phyloP scores from a whole-genome alignment of 2,329 filamentous ascomycete genomes.

The Pestalotiopsis sp. region DNA sequence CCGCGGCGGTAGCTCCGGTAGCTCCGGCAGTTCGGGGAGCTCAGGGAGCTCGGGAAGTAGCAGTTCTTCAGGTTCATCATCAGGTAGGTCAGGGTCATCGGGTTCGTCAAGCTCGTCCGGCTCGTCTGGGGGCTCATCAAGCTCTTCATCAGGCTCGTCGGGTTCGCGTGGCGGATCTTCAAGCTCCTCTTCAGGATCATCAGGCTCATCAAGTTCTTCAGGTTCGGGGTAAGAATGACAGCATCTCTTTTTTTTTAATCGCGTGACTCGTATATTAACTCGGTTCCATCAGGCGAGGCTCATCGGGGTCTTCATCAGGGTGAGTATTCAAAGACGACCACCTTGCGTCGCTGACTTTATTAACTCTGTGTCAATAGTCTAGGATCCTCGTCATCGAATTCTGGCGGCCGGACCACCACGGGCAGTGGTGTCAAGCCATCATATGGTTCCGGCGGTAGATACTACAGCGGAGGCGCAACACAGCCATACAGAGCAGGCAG shows the following conservation, averaged over 20 bases:
- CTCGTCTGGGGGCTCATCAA: slow-evolving; percentile 20
- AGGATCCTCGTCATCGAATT: slow-evolving; percentile 35
- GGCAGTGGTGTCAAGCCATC: slow-evolving; percentile 60
- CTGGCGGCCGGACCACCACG: slow-evolving; percentile 54
- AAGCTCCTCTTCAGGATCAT: slow-evolving; percentile 19
- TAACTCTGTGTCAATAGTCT: neutral
- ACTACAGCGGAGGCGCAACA: slow-evolving; percentile 68
- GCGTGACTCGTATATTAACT: neutral
- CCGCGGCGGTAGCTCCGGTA: slow-evolving; percentile 40
- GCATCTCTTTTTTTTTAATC: neutral
- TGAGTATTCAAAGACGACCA: neutral
- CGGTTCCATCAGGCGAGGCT: neutral
- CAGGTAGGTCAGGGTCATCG: slow-evolving; percentile 18
- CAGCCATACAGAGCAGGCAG: slow-evolving; percentile 63
- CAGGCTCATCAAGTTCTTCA: slow-evolving; percentile 25
- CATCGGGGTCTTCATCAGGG: slow-evolving; percentile 11
- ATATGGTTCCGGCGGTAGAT: slow-evolving; percentile 62
- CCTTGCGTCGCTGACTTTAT: neutral
- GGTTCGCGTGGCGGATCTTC: slow-evolving; percentile 22
- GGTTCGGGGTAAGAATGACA: slow-evolving; percentile 16
- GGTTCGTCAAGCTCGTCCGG: slow-evolving; percentile 26
- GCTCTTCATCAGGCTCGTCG: slow-evolving; percentile 24
- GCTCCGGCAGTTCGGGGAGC: slow-evolving; percentile 25
- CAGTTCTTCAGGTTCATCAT: slow-evolving; percentile 18
- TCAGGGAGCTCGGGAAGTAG: neutral